Percentiles rank a stretch among this genome's conserved stretches.
Evolutionary conservation across 139 green algal genomes (phyloP).

Genomic region (Chlorella sp.): DNA sequence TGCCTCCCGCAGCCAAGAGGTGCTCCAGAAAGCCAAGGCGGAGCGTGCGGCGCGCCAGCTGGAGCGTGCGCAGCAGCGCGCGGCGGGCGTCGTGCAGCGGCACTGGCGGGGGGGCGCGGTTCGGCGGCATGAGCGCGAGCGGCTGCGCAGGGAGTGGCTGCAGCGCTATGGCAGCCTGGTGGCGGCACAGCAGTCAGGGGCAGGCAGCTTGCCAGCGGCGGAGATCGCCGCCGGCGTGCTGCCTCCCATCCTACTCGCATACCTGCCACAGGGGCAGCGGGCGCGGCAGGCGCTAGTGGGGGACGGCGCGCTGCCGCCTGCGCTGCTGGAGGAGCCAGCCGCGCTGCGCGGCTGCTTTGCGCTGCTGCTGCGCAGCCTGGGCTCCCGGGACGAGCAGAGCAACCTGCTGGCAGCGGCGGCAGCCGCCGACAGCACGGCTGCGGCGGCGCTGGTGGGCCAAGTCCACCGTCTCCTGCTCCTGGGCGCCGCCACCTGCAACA

Average conservation of each 20-base stretch:
- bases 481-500: background rate
- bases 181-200: conserved; percentile 1
- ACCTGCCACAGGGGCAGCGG: conserved; percentile 15
- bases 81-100: background rate
- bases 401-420: conserved; percentile 25
- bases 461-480: conserved; percentile 5
- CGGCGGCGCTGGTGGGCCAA: conserved; percentile 14
- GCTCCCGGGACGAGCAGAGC: background rate
- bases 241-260: conserved; percentile 18
- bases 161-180: background rate
- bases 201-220: background rate
- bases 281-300: background rate
- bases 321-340: background rate
- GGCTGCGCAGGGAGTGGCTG: conserved; percentile 15
- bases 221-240: background rate
- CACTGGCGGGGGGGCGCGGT: background rate
- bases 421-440: background rate
- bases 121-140: background rate
- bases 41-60: conserved; percentile 7
- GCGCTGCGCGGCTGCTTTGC: conserved; percentile 45
- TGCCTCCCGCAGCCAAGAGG: background rate
- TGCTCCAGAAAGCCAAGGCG: conserved; percentile 15
- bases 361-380: conserved; percentile 53
- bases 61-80: conserved; percentile 7
- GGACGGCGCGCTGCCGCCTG: background rate